phyloP scores from a whole-genome alignment of 2,329 filamentous ascomycete species.

The Pestalotiopsis sp. region DNA sequence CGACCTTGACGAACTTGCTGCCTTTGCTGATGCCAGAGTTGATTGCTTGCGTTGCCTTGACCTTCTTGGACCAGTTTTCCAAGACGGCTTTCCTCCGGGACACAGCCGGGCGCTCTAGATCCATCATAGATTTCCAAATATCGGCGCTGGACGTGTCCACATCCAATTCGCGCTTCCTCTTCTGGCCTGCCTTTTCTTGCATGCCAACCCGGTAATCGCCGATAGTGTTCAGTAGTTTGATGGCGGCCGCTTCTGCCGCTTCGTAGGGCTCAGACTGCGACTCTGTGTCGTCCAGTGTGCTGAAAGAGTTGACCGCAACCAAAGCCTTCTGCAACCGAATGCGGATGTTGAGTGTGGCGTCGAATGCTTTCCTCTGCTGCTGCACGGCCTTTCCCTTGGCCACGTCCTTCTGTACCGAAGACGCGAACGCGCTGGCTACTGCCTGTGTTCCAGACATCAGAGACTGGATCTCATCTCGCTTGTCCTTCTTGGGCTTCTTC shows the following conservation, averaged over 20 bases:
- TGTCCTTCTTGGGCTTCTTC: constrained; percentile 23
- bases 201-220: constrained; percentile 69
- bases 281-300: constrained; percentile 45
- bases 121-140: constrained; percentile 74
- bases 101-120: constrained; percentile 61
- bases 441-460: constrained; percentile 48
- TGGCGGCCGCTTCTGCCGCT: constrained; percentile 82
- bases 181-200: constrained; percentile 44
- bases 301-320: constrained; percentile 77
- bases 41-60: constrained; percentile 61
- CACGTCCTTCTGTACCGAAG: constrained; percentile 75
- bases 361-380: constrained; percentile 82
- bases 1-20: constrained; percentile 38
- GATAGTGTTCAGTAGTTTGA: constrained; percentile 83
- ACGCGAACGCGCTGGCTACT: constrained; percentile 61
- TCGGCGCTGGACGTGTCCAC: constrained; percentile 60
- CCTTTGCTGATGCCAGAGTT: constrained; percentile 54
- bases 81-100: constrained; percentile 71
- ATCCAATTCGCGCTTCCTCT: constrained; percentile 50
- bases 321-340: constrained; percentile 94
- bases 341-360: constrained; percentile 83
- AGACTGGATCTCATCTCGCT: constrained; percentile 40
- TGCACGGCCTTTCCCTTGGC: constrained; percentile 87
- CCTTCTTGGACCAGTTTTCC: constrained; percentile 89
- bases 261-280: constrained; percentile 60